phyloP scores from a whole-genome alignment of 192 early-diverging fungal genomes.

The Umbelopsis sp. region DNA sequence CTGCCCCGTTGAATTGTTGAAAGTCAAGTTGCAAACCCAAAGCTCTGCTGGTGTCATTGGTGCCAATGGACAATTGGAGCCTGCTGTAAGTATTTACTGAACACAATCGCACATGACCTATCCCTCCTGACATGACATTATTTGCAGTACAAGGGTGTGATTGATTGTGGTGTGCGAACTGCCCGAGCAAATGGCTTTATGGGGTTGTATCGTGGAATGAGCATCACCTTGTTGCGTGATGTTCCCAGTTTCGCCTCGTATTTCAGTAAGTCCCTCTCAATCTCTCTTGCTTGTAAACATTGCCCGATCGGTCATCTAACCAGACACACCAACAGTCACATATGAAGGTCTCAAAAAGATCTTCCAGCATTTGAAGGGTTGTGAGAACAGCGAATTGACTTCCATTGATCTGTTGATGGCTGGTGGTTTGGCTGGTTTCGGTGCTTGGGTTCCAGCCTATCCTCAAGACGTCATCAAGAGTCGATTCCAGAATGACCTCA shows the following conservation, averaged over 20 bases:
- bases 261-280: constrained; percentile 64
- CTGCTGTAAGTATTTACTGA: constrained; percentile 32
- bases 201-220: constrained; percentile 88
- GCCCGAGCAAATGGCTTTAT: constrained; percentile 74
- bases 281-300: neutral
- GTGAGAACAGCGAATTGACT: constrained; percentile 65
- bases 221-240: constrained; percentile 90
- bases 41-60: constrained; percentile 40
- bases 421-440: constrained; percentile 93
- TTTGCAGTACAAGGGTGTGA: constrained; percentile 82
- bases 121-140: constrained; percentile 4
- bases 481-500: constrained; percentile 67
- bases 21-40: constrained; percentile 74
- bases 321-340: constrained; percentile 44
- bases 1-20: constrained; percentile 69
- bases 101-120: neutral
- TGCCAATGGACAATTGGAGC: constrained; percentile 32
- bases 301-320: neutral
- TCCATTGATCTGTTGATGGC: constrained; percentile 84
- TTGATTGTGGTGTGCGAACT: constrained; percentile 83
- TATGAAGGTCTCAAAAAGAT: constrained; percentile 84
- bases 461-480: constrained; percentile 91
- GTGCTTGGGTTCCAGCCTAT: constrained; percentile 81
- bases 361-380: constrained; percentile 59
- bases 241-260: constrained; percentile 90